phyloP scores from a whole-genome alignment of 2,329 filamentous ascomycete genomes.

The Pseudocercospora ulei region DNA sequence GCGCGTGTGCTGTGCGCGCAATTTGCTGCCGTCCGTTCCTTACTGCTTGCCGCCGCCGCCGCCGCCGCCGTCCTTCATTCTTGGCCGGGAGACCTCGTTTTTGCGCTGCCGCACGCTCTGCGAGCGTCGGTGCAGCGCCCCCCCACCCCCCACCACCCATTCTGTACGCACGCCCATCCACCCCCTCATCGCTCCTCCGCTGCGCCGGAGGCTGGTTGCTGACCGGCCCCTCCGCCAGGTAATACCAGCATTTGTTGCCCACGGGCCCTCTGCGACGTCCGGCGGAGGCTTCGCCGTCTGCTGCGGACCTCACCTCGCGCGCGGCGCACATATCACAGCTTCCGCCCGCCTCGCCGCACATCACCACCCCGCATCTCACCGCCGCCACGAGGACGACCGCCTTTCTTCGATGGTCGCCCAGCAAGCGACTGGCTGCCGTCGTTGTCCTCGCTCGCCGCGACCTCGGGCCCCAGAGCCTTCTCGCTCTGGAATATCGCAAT shows the following conservation, averaged over 20 bases:
- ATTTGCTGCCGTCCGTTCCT: conserved; percentile 23
- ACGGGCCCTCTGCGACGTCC: conserved; percentile 4
- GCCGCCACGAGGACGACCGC: neutral
- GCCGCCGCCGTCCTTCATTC: conserved; percentile 16
- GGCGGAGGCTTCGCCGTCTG: conserved; percentile 5
- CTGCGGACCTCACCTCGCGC: conserved; percentile 5
- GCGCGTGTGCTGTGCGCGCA: conserved; percentile 14
- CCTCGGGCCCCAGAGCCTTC: conserved; percentile 8
- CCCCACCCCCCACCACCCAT: conserved; percentile 10
- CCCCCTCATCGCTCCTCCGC: conserved; percentile 6
- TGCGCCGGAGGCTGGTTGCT: conserved; percentile 9
- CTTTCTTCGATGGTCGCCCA: conserved; percentile 1
- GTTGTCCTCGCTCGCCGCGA: conserved; percentile 2
- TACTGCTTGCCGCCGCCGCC: conserved; percentile 15
- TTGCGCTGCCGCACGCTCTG: conserved; percentile 22
- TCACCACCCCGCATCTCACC: neutral
- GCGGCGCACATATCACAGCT: neutral
- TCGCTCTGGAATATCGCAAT: conserved; percentile 18
- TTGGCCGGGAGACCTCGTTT: conserved; percentile 15
- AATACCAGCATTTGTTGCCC: conserved; percentile 12
- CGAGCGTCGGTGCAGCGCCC: conserved; percentile 17
- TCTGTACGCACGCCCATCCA: conserved; percentile 16
- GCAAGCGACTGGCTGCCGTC: neutral
- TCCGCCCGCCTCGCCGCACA: neutral
- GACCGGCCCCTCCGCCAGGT: conserved; percentile 9